phyloP scores from a whole-genome alignment of 2,329 filamentous ascomycete species.

The Verticillium dahliae region DNA sequence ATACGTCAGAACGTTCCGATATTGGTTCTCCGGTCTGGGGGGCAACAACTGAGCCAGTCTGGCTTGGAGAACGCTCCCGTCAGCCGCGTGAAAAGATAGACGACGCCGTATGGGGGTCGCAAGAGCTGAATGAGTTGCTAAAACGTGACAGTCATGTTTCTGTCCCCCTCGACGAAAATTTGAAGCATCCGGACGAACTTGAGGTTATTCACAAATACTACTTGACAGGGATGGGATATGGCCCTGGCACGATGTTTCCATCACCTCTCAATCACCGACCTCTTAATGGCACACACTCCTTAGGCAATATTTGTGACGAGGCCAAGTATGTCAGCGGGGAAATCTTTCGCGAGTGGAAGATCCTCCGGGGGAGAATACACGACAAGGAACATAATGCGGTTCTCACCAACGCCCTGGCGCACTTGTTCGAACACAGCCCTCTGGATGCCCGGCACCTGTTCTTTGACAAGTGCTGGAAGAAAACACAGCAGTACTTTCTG shows the following conservation, averaged over 20 bases:
- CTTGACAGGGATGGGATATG: background rate
- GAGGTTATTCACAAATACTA: background rate
- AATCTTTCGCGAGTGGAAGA: background rate
- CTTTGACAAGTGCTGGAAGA: background rate
- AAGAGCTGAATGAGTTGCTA: too few species aligned
- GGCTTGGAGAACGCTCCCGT: too few species aligned
- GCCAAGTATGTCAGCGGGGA: background rate
- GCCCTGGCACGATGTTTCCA: background rate
- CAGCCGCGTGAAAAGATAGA: too few species aligned
- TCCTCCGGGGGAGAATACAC: background rate
- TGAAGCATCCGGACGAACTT: too few species aligned
- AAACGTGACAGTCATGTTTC: too few species aligned
- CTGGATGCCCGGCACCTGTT: background rate
- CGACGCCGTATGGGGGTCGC: too few species aligned
- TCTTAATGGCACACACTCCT: background rate
- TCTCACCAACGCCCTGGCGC: background rate
- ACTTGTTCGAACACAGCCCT: background rate
- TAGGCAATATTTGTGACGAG: background rate
- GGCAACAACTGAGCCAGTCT: too few species aligned
- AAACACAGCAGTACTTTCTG: background rate
- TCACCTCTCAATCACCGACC: background rate
- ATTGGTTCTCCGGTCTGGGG: too few species aligned
- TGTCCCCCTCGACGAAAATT: too few species aligned
- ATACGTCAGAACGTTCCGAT: too few species aligned
- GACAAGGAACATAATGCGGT: background rate